phyloP scores from a whole-genome alignment of 148 eudicot genomes.

The Nepenthes mirabilis region DNA sequence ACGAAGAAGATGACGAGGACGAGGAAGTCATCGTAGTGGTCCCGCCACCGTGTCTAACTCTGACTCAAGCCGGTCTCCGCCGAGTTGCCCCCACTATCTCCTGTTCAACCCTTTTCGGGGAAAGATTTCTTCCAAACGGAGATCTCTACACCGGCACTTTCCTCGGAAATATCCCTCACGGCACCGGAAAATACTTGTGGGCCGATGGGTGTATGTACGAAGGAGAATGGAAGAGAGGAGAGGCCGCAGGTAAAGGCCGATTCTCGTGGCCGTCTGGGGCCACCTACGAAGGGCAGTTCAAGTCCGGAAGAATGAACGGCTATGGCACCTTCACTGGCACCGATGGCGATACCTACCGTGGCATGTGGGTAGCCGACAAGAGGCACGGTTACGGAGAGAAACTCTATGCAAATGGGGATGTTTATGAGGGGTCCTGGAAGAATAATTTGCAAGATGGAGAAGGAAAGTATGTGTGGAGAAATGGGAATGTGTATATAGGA shows the following conservation, averaged over 20 bases:
- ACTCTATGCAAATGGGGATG: slow-evolving; percentile 26
- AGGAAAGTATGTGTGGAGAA: slow-evolving; percentile 30
- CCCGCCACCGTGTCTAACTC: neutral
- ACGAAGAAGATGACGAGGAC: slow-evolving; percentile 6
- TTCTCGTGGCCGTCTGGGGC: slow-evolving; percentile 41
- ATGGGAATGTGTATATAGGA: slow-evolving; percentile 31
- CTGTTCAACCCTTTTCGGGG: neutral
- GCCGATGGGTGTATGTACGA: slow-evolving; percentile 40
- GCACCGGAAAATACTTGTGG: slow-evolving; percentile 29
- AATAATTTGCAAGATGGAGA: slow-evolving; percentile 26
- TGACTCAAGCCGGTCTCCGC: slow-evolving; percentile 15
- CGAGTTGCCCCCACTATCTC: slow-evolving; percentile 18
- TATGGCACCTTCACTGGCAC: slow-evolving; percentile 28
- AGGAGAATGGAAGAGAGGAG: slow-evolving; percentile 28
- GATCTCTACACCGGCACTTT: slow-evolving; percentile 28
- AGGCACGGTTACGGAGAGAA: slow-evolving; percentile 26
- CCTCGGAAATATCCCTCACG: slow-evolving; percentile 21
- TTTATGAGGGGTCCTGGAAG: slow-evolving; percentile 24
- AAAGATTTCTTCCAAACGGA: slow-evolving; percentile 19
- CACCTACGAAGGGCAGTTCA: slow-evolving; percentile 32
- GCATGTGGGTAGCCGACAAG: slow-evolving; percentile 22
- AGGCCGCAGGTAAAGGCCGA: slow-evolving; percentile 27
- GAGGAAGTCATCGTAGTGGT: neutral
- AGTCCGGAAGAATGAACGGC: slow-evolving; percentile 24
- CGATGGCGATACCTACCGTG: slow-evolving; percentile 30